Conservation (phyloP, 305 asterid species). For the Coffea humblotiana region DNA sequence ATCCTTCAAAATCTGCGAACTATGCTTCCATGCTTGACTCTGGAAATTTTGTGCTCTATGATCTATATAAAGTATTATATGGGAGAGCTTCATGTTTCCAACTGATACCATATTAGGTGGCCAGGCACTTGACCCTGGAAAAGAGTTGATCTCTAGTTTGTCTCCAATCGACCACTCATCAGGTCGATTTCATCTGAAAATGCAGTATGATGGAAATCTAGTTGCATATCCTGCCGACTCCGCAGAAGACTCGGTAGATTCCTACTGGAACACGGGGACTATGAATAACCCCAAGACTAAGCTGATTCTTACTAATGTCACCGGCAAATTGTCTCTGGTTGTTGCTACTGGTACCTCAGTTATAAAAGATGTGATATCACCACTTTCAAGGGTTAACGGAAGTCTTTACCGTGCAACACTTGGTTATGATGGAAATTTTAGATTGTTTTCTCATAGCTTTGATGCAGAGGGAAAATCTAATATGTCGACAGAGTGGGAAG, state of each 20-base stretch:
- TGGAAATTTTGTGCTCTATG: slow-evolving; percentile 49
- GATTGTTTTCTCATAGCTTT: slow-evolving; percentile 25
- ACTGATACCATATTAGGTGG: slow-evolving; percentile 48
- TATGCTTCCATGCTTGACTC: slow-evolving; percentile 24
- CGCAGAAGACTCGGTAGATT: not conserved
- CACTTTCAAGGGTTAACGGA: not conserved
- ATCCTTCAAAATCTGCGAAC: not conserved
- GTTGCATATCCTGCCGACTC: slow-evolving; percentile 42
- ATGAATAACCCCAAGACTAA: slow-evolving; percentile 2
- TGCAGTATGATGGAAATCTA: slow-evolving; percentile 53
- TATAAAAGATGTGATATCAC: not conserved
- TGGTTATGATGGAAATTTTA: slow-evolving; percentile 28
- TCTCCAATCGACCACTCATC: slow-evolving; percentile 24
- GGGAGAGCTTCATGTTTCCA: slow-evolving; percentile 49
- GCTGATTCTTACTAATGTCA: slow-evolving; percentile 16
- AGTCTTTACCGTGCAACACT: slow-evolving; percentile 17
- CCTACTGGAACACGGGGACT: slow-evolving; percentile 22
- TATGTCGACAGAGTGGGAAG: slow-evolving; percentile 13
- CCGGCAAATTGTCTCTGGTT: slow-evolving; percentile 8
- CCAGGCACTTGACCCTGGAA: slow-evolving; percentile 27
- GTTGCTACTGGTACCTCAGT: not conserved
- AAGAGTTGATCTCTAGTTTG: slow-evolving; percentile 35
- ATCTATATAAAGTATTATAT: slow-evolving; percentile 22
- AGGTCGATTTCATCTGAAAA: slow-evolving; percentile 41
- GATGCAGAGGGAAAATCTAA: slow-evolving; percentile 11